Percentiles rank a stretch among this genome's conserved stretches.
Conservation (phyloP, 257 asterid species). For the Solanum neorickii region DNA sequence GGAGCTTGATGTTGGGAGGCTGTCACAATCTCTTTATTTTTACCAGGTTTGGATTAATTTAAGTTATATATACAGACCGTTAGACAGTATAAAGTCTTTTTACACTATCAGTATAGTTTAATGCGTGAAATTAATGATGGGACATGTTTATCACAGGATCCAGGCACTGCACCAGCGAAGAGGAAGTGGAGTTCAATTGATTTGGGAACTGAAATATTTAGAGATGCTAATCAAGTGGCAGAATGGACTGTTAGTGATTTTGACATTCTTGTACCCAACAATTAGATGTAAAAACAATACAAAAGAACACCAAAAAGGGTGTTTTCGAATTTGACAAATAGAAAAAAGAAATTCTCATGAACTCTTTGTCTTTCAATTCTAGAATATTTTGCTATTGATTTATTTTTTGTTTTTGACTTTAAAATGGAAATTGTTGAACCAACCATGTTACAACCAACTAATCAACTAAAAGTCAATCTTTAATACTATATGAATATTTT, state of each 20-base stretch:
- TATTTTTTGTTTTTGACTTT: background rate
- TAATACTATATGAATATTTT: background rate
- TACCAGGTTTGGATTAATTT: constrained; percentile 25
- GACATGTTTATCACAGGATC: constrained; percentile 41
- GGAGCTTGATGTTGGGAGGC: constrained; percentile 62
- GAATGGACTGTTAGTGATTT: constrained; percentile 80
- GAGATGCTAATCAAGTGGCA: constrained; percentile 54
- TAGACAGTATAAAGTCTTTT: background rate
- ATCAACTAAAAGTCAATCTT: background rate
- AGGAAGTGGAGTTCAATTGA: constrained; percentile 65
- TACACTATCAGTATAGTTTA: background rate
- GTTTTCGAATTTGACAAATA: background rate
- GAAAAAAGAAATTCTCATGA: background rate
- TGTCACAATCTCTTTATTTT: constrained; percentile 48
- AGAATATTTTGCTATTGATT: background rate
- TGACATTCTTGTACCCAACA: constrained; percentile 38
- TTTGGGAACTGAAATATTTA: constrained; percentile 62
- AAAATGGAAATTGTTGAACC: background rate
- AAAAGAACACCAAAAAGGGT: background rate
- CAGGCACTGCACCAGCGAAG: constrained; percentile 48
- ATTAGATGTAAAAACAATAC: background rate
- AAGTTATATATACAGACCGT: background rate
- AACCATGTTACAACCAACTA: background rate
- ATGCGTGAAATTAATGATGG: background rate
- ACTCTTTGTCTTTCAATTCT: background rate